Evolutionary conservation across 2,329 filamentous ascomycete species (phyloP).

Genomic region (Sporothrix pallida): DNA sequence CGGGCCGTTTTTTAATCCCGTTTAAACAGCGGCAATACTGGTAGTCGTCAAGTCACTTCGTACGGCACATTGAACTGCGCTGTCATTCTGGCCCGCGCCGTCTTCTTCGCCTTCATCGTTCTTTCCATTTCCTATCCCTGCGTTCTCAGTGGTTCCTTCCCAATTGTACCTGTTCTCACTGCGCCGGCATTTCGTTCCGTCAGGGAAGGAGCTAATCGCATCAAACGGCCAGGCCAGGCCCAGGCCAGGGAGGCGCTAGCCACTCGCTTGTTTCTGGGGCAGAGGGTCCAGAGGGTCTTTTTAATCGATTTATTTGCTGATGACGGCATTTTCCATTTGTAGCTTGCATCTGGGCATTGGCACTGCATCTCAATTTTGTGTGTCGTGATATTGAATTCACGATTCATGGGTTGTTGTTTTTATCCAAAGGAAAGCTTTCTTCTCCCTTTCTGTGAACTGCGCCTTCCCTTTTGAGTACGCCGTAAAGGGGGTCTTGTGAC

Average conservation of each 20-base stretch:
- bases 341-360: constrained; percentile 3
- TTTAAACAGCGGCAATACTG: too few species aligned
- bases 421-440: background rate
- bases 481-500: background rate
- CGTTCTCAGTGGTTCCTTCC: background rate
- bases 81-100: background rate
- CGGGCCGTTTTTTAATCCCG: too few species aligned
- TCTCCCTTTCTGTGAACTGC: background rate
- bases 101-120: too few species aligned
- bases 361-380: background rate
- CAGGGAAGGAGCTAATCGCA: constrained; percentile 11
- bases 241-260: constrained; percentile 1
- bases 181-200: background rate
- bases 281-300: constrained; percentile 4
- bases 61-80: background rate
- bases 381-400: background rate
- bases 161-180: background rate
- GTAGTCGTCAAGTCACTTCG: too few species aligned
- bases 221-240: background rate
- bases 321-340: background rate
- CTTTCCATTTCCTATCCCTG: background rate
- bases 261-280: background rate
- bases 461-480: background rate
- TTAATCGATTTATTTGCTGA: background rate
- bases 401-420: background rate